Base-by-base conservation (phyloP, 2,329 filamentous ascomycete species). In the Beauveria bassiana region DNA sequence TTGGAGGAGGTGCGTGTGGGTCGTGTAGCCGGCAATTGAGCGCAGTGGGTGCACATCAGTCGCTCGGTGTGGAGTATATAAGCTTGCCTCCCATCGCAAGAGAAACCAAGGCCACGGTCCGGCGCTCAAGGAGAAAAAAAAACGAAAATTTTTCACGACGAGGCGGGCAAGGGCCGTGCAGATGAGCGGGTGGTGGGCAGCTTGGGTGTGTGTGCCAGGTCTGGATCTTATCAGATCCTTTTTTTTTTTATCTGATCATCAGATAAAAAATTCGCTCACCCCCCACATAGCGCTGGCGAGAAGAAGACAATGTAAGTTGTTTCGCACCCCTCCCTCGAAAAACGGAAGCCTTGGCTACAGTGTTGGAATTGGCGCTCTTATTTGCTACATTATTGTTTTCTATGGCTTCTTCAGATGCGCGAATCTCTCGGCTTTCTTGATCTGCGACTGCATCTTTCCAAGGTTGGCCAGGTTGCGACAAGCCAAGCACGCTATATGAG, bases 171-270 rank as follows among this genome's bases (percentile, higher is more conserved):
- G 38, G 31, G 51, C 38, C 38, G 52, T 43, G 52, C 38, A 45
- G 51, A 20, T 9, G 22, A 42, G 16, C 40, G 26, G 20, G 31
- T 40, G 38, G 54, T 38, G 34, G 20, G 51, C 34, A 38, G 34
- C 34, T 38, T 59, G 47, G 50, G 31, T 22, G 53, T 7, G 40
- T 49, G 31, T 38, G 26, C 49, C 50, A 51, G 61, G 57, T 54
- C 55, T 68, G 68, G 69, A 74, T 75, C 71, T 75, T 75, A 74
- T 75, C 72, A 69, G 73, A 74, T 74, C 71, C 72, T 68, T 59
- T 62, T 65, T 22, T 22, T 61, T 70, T 78, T 81, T 81, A 81
- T 81, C 79, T 78, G 79, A 82, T 81, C 72, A 81, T 80, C 78
- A 78, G 78, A 80, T 81, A 78, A 63, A 62, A 38, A 63, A 75